Evolutionary conservation across 371 early-diverging fungal genomes (phyloP), one percentile per base, ranked within the genome.

Genomic region (Mycotypha africana): DNA sequence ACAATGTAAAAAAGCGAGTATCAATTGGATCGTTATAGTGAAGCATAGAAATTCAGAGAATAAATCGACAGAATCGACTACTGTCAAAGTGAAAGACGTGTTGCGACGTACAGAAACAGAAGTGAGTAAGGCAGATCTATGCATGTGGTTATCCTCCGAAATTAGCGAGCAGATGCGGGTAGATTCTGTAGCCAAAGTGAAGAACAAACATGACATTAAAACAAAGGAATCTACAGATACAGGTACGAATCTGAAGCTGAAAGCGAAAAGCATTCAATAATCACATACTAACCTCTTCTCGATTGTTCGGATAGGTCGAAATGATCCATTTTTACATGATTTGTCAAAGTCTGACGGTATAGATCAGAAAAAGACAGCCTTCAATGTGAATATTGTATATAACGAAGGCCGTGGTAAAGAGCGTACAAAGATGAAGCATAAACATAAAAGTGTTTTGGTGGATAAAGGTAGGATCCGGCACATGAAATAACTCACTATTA

Each of bases 11-110:
- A 76, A 82, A 23, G 78, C 82, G 30, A 81, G 87, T 30, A 87
- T 89, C 47, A 85, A 83, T 53, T 88, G 88, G 88, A 76, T 89
- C 22, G 83, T 90, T 4, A 82, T 86, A 37, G 69, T 91, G 14
- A 88, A 88, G 49, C 79, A 78, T 44, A 65, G 67, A 44, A 71
- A 68, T 42, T 46, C 56, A 2, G 70, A 73, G 17, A 52, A 51
- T 26, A 63, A 70, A 32, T 57, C 65, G 23, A 38, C 41, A 11
- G 65, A 68, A 45, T 50, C 38, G 3, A 65, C 67, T 0, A 69
- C 74, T 26, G 81, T 90, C 54, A 90, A 90, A 57, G 82, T 90
- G 16, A 82, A 83, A 50, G 86, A 87, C 65, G 73, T 86, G 3
- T 53, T 79, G 8, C 70, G 77, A 2, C 79, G 80, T 47, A 66